phyloP scores from a whole-genome alignment of 2,329 filamentous ascomycete genomes.

The Apiospora kogelbergensis region DNA sequence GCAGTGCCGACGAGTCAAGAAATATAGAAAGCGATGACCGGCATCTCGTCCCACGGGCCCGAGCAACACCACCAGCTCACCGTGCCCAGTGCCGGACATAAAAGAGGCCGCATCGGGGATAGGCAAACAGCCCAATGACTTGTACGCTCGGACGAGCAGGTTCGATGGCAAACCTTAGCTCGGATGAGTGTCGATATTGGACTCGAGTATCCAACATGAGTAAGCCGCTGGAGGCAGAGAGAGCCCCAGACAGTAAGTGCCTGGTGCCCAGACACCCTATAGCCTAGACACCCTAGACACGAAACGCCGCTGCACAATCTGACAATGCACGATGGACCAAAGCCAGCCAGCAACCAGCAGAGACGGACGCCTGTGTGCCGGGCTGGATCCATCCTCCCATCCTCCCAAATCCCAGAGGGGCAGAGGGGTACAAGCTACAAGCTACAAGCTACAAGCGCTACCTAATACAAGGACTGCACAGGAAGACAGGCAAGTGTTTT shows the following conservation, averaged over 20 bases:
- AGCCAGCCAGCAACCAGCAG: not conserved
- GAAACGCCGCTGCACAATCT: constrained; percentile 1
- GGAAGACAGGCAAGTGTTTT: not conserved
- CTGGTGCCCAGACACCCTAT: too few species aligned
- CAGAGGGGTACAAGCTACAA: not conserved
- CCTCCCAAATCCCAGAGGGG: too few species aligned
- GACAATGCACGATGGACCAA: not conserved
- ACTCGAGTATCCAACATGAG: not conserved
- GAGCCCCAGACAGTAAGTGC: too few species aligned
- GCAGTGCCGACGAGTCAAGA: not conserved
- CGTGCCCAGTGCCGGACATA: not conserved
- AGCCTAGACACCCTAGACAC: not conserved
- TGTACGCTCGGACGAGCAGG: not conserved
- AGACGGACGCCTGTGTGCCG: constrained; percentile 2
- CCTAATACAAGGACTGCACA: not conserved
- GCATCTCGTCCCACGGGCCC: not conserved
- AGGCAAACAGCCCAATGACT: not conserved
- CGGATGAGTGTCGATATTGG: not conserved
- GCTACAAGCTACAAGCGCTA: too few species aligned
- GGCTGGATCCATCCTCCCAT: not conserved
- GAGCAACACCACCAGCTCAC: not conserved
- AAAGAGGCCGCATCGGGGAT: not conserved
- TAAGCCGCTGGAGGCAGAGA: not conserved
- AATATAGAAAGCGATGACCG: not conserved
- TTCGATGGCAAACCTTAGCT: not conserved